Base-by-base conservation (phyloP, 78 protist species). In the Dictyostelium citrinum region DNA sequence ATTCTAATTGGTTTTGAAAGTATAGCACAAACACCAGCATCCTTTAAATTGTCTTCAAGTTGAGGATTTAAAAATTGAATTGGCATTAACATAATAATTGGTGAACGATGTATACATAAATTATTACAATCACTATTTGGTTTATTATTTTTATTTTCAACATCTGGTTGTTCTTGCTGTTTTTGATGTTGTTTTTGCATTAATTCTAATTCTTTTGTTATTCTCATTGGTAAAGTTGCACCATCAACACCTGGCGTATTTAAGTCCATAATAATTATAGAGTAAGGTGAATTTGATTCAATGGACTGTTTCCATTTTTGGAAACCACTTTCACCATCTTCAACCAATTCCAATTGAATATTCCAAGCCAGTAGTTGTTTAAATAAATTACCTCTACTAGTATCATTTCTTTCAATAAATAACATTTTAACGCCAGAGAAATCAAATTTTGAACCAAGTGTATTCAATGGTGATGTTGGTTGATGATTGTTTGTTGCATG, bases 261-360 rank as follows among this genome's bases (percentile, higher is more conserved):
- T 27, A 29, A 41, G 31, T 86, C 92, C 60, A 86, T 58, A 27
- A 86, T 76, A 1, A 86, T 76, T 20, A 86, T 12, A 0, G 92
- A 86, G 20, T 86, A 86, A 0, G 83, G 92, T 14, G 37, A 75
- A 4, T 49, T 17, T 8, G 58, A 39, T 2, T 20, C 37, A 10
- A 86, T 10, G 0, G 83, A 37, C 0, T 77, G 58, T 31, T 64
- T 58, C 67, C 77, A 86, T 64, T 75, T 39, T 39, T 11, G 29
- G 1, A 86, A 31, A 17, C 83, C 83, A 39, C 31, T 61, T 43
- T 75, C 46, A 51, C 79, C 90, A 39, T 68, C 79, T 14, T 74
- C 84, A 10, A 72, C 81, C 22, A 82, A 41, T 46, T 78, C 93
- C 58, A 88, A 68, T 60, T 33, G 49, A 27, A 88, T 88, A 49